Evolutionary conservation across 495 filamentous ascomycete species (phyloP), one percentile per base, ranked within the genome.

Genomic region (Penicillium taxi): DNA sequence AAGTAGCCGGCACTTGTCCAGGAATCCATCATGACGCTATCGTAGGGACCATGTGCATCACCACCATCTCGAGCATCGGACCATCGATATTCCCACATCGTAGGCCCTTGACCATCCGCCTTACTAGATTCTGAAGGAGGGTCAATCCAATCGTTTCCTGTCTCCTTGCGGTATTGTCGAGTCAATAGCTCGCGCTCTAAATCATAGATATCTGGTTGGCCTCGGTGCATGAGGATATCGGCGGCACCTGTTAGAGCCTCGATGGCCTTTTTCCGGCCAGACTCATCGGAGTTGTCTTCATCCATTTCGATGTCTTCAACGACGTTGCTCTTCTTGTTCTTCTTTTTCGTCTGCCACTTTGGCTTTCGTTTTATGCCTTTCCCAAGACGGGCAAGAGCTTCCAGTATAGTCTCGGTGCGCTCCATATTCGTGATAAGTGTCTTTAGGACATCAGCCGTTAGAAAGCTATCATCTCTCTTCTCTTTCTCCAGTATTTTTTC

Each of bases 1-100:
- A 98, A 98, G 47, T 95, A 96, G 4, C 93, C 93, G 8, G 86
- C 86, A 37, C 81, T 73, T 41, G 80, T 75, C 91, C 91, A 98
- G 0, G 82, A 80, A 29, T 72, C 70, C 91, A 98, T 98, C 32
- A 80, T 86, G 0, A 66, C 48, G 9, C 73, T 78, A 50, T 94
- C 84, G 55, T 89, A 98, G 1, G 89, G 88, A 0, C 91, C 93
- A 59, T 96, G 84, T 21, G 74, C 71, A 32, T 78, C 70, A 0
- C 76, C 85, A 3, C 77, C 81, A 51, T 94, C 91, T n/a, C 86
- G 69, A 26, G 80, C 86, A 49, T 94, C 87, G 9, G 75, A 79
- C 91, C 91, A 96, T 18, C 85, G 66, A 53, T 82, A 96, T 56
- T 96, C 84, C 90, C 90, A 98, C 69, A 79, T 77, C 39, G 65